Base-by-base conservation (phyloP, 169 alveolate species). In the Cryptosporidium ubiquitum region DNA sequence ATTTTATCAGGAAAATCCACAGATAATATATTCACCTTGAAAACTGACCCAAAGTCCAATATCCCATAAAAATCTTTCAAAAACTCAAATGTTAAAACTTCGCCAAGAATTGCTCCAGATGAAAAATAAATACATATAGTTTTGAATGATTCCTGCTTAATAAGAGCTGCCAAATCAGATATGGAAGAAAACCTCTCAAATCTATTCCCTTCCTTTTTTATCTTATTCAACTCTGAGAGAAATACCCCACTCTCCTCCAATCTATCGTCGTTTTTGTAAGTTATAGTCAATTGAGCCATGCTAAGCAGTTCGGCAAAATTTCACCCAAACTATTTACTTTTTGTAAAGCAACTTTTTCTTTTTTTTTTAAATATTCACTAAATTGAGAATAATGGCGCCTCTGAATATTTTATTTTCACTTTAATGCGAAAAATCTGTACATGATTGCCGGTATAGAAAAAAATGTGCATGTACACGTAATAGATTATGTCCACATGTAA, bases 11-110 rank as follows among this genome's bases (percentile, higher is more conserved):
- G 39, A 5, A 33, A 29, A 5, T 57, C 42, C 33, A 33, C 20
- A 31, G 85, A 31, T 29, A 79, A 39, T 37, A 79, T 33, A 40
- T 64, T 37, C 12, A 79, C 68, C 3, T 47, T 79, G 5, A 79
- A 29, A 12, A 61, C 73, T n/a, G 79, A 37, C 35, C 89, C 89
- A n/a, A 44, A 40, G 6, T 26, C 20, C 26, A 79, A 1, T 3
- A 61, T 49, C 10, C 55, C 64, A 47, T 79, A 79, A 2, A 79
- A 18, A 12, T 79, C 75, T 47, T 47, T 58, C 60, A 79, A 64
- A 40, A 42, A 79, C 35, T 33, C 51, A 37, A 64, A 18, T 18
- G 66, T 23, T 20, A 18, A 60, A 10, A 29, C 33, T 20, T 31
- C 31, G 33, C 39, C 37, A 18, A 18, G 18, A 73, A 31, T 57